These are phyloP conservation scores for Quercus lobata DNA, from an alignment of 331 rosid genomes.

Conservation along the genomic window DNA sequence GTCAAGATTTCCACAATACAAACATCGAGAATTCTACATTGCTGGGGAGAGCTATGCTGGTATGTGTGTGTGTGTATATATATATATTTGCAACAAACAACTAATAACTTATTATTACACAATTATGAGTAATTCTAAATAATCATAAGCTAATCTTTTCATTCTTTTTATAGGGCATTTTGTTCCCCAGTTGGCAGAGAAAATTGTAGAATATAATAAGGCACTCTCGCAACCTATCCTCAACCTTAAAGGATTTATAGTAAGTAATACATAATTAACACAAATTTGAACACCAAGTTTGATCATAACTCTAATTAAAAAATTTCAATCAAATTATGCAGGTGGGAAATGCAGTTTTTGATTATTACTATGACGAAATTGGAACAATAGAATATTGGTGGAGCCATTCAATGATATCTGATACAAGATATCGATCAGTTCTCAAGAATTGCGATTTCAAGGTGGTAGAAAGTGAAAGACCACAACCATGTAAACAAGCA, in stretches of 20 bases:
- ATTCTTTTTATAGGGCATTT: conserved; percentile 55
- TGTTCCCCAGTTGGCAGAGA: conserved; percentile 79
- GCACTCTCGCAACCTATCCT: conserved; percentile 42
- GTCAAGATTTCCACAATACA: conserved; percentile 74
- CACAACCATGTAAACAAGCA: conserved; percentile 43
- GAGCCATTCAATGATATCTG: conserved; percentile 80
- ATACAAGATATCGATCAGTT: conserved; percentile 59
- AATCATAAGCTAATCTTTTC: conserved; percentile 4
- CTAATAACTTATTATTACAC: not conserved
- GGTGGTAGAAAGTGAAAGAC: conserved; percentile 3
- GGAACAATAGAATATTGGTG: conserved; percentile 87
- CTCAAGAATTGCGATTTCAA: conserved; percentile 61
- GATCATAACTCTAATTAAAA: not conserved
- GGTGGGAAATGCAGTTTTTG: conserved; percentile 87
- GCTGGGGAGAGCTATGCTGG: conserved; percentile 95
- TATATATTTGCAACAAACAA: not conserved
- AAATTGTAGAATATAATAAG: conserved; percentile 59
- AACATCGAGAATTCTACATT: conserved; percentile 67
- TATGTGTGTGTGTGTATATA: not conserved
- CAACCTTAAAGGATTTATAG: conserved; percentile 70
- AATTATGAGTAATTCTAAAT: not conserved
- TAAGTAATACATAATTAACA: conserved; percentile 22
- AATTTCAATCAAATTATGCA: not conserved
- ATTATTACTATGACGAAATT: conserved; percentile 52
- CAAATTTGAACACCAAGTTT: not conserved